These are phyloP conservation scores for Geotrichum fermentans DNA, from an alignment of 1,139 yeast species.

Conservation along the genomic window DNA sequence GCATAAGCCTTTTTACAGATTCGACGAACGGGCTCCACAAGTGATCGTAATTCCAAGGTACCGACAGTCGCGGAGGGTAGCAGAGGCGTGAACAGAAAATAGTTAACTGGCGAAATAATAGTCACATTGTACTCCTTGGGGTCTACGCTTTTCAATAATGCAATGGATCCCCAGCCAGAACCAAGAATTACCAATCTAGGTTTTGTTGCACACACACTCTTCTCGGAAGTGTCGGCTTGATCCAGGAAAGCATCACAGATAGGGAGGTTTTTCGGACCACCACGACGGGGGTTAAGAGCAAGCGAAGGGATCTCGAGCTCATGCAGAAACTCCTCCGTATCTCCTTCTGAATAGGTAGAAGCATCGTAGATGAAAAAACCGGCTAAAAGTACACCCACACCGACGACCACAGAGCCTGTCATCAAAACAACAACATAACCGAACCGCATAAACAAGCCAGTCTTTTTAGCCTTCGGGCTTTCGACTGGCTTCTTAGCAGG, in stretches of 20 bases:
- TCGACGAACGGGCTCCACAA: conserved; percentile 55
- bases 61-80: conserved; percentile 60
- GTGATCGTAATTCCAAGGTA: conserved; percentile 48
- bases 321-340: conserved; percentile 39
- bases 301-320: conserved; percentile 44
- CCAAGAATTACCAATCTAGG: conserved; percentile 56
- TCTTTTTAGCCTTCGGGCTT: conserved; percentile 6
- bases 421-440: conserved; percentile 8
- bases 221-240: conserved; percentile 46
- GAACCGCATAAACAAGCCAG: conserved; percentile 1
- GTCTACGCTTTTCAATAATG: conserved; percentile 41
- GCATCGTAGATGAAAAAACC: conserved; percentile 57
- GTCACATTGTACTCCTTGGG: conserved; percentile 53
- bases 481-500: too few relatives aligned
- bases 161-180: conserved; percentile 54
- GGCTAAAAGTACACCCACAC: conserved; percentile 24
- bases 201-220: conserved; percentile 41
- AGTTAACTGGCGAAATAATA: conserved; percentile 57
- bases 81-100: conserved; percentile 56
- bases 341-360: conserved; percentile 45
- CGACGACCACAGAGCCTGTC: conserved; percentile 9
- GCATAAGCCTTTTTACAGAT: conserved; percentile 47
- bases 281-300: conserved; percentile 51
- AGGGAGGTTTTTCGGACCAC: conserved; percentile 66
- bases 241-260: conserved; percentile 51